phyloP scores from a whole-genome alignment of 768 basidiomycete species.

The Strobilomyces dryophilus region DNA sequence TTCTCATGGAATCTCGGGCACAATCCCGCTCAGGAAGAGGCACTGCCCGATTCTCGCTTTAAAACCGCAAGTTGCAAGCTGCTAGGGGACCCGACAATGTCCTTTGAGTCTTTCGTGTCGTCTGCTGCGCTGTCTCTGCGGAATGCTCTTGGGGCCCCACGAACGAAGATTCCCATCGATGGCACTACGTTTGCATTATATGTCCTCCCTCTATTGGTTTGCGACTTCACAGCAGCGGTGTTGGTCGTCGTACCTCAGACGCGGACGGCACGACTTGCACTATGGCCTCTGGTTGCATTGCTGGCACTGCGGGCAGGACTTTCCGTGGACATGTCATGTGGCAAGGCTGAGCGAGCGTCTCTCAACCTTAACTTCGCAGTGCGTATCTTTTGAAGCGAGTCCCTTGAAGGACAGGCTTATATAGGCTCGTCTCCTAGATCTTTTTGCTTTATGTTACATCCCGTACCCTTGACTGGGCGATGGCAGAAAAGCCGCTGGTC shows the following conservation, averaged over 20 bases:
- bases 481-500: slow-evolving; percentile 36
- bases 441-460: neutral
- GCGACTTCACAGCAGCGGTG: neutral
- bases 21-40: neutral
- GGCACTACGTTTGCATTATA: neutral
- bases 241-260: neutral
- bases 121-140: neutral
- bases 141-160: neutral
- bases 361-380: neutral
- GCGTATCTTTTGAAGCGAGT: neutral
- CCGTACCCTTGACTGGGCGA: neutral
- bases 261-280: neutral
- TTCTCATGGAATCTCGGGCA: neutral
- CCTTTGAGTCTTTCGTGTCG: neutral
- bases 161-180: neutral
- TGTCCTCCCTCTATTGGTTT: neutral
- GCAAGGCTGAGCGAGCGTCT: neutral
- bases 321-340: neutral
- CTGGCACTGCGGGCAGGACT: neutral
- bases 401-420: neutral
- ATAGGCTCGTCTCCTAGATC: neutral
- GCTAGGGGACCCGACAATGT: neutral
- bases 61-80: neutral
- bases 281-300: neutral
- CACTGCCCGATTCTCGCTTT: neutral